Base-by-base conservation (phyloP, 2,329 filamentous ascomycete genomes). In the Penicillium sp. region DNA sequence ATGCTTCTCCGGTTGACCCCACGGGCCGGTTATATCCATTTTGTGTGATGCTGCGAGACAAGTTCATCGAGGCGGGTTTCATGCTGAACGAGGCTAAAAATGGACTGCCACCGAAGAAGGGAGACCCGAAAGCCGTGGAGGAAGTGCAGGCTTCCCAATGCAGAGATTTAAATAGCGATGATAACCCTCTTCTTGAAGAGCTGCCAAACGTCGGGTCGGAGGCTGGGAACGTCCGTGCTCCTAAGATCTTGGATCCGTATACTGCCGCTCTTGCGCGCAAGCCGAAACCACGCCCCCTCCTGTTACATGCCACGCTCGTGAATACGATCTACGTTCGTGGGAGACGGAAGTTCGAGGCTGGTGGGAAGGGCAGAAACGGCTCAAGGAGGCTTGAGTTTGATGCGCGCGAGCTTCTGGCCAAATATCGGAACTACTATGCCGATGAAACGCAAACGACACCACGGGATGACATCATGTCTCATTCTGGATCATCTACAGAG, bases 291-390 rank as follows among this genome's bases (percentile, higher is more conserved):
- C 70, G 91, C 55, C 83, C 86, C 6, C 73, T 97, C 61, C 82
- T 90, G 19, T 76, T 97, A 53, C 94, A 97, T 71, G 92, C 91
- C 18, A 97, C 94, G 0, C 78, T 97, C 4, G 77, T 95, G 52
- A 96, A 97, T 73, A 96, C 92, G 0, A 85, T 92, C 14, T 96
- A 96, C 71, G 86, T 73, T 37, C 65, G 64, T 16, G 65, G 70
- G 6, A 65, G 66, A 39, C 60, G 58, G 19, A 63, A 55, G 6
- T 46, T 60, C 31, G 39, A 53, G n/a, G 55, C 55, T n/a, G 39
- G 40, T 6, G 63, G 57, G 50, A 62, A 55, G 27, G 19, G 19
- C 7, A 58, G 50, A 31, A 58, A 58, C 13, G 65, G 50, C 33
- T 67, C 62, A 5, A 67, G 61, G 41, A 65, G 63, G n/a, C 88